phyloP scores from a whole-genome alignment of 331 rosid genomes.

The Telfairia occidentalis region DNA sequence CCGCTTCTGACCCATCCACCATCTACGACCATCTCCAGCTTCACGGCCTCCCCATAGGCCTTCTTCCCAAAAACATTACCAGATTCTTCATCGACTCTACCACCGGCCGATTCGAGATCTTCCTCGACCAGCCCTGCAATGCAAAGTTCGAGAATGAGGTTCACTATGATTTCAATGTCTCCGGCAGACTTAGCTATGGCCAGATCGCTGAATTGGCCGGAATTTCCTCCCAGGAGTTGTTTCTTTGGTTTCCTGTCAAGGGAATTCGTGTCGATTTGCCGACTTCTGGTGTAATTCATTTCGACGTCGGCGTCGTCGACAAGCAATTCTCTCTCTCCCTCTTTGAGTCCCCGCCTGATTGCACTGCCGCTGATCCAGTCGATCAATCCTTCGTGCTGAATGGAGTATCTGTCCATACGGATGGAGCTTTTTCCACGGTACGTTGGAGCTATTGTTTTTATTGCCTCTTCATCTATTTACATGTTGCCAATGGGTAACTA shows the following conservation, averaged over 20 bases:
- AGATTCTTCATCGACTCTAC: conserved; percentile 27
- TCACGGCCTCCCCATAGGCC: conserved; percentile 68
- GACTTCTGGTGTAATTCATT: conserved; percentile 62
- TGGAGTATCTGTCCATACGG: neutral
- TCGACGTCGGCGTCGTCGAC: conserved; percentile 80
- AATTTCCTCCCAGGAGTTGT: conserved; percentile 72
- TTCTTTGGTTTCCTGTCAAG: conserved; percentile 79
- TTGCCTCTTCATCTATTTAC: neutral
- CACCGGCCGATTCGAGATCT: conserved; percentile 39
- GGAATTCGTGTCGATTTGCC: conserved; percentile 72
- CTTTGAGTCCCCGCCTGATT: conserved; percentile 72
- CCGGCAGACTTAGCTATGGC: conserved; percentile 43
- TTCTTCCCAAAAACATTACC: conserved; percentile 58
- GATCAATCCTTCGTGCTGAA: neutral
- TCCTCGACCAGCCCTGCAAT: conserved; percentile 48
- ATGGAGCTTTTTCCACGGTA: conserved; percentile 7
- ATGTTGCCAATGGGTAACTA: neutral
- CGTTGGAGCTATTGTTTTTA: neutral
- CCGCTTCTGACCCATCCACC: conserved; percentile 17
- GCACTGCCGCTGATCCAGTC: conserved; percentile 41
- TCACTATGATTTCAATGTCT: conserved; percentile 61
- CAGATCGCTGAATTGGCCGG: conserved; percentile 59
- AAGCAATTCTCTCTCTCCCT: conserved; percentile 76
- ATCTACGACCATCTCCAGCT: conserved; percentile 47
- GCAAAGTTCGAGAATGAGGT: conserved; percentile 84